Base-by-base conservation (phyloP, 192 early-diverging fungal genomes). In the Coemansia sp. region DNA sequence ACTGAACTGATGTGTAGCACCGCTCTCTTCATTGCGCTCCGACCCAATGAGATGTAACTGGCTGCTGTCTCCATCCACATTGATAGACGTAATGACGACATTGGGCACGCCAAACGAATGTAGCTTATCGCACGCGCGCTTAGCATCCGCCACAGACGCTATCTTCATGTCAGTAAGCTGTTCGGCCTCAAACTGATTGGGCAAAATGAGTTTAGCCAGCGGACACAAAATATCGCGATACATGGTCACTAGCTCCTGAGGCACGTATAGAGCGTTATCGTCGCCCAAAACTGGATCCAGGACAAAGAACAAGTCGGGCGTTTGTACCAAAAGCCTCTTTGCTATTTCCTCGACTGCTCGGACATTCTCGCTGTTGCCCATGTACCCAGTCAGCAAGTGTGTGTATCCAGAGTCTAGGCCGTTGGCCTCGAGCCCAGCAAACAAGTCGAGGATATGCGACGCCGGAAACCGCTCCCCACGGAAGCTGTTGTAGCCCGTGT, bases 281-380 rank as follows among this genome's bases (percentile, higher is more conserved):
- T 98, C 96, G 47, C 96, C 96, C 83, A 96, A 88, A 3, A 97
- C 95, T 4, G 96, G 92, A 78, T 98, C 95, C 53, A 94, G 75
- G 1, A 95, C 89, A 84, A 75, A 76, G 33, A 68, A 31, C 36
- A 73, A 62, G 1, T 29, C 65, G 2, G 87, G 86, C 36, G 88
- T 88, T 9, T 68, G 70, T 8, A 64, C 50, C 69, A 81, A 76
- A 41, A 96, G 71, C 64, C 86, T 72, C 44, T 69, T 13, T 12
- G 91, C 87, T 27, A 92, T 87, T 0, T 75, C 50, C 24, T 77
- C 82, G 31, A 95, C 85, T 0, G 75, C 87, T 0, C 75, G 72
- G 49, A 95, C 71, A 50, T 88, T 90, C 33, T 84, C 84, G 38
- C 87, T 86, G 68, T 87, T 88, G 40, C 95, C 95, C 74, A 97